Conservation (phyloP, 441 rosid genomes). For the Mallotus repandus region DNA sequence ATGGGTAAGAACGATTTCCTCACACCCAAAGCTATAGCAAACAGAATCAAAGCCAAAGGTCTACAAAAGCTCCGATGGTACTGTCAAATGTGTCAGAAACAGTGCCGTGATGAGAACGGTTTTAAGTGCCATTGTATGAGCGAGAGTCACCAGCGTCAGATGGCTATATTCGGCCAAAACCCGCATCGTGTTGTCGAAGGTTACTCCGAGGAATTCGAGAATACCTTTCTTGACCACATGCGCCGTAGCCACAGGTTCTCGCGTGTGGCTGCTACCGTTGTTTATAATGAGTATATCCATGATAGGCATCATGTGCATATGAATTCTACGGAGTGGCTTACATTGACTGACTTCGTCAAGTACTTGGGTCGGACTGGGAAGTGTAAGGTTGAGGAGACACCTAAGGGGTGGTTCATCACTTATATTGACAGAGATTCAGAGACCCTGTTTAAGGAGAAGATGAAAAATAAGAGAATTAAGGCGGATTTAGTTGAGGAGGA, state of each 20-base stretch:
- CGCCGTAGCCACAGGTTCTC: slow-evolving; percentile 79
- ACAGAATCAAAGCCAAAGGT: slow-evolving; percentile 89
- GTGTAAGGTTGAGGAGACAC: slow-evolving; percentile 94
- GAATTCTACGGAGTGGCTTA: slow-evolving; percentile 91
- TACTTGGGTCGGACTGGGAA: slow-evolving; percentile 73
- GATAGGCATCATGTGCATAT: slow-evolving; percentile 88
- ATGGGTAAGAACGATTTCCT: slow-evolving; percentile 85
- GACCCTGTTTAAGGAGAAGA: slow-evolving; percentile 75
- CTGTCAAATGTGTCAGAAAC: slow-evolving; percentile 98
- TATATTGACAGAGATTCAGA: slow-evolving; percentile 87
- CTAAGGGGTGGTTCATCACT: slow-evolving; percentile 96
- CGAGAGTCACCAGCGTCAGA: slow-evolving; percentile 95
- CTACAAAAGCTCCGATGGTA: slow-evolving; percentile 98
- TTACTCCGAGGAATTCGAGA: slow-evolving; percentile 85
- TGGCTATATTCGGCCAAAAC: slow-evolving; percentile 84
- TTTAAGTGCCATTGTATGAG: slow-evolving; percentile 99
- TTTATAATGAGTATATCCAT: slow-evolving; percentile 85
- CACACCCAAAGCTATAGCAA: slow-evolving; percentile 85
- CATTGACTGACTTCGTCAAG: slow-evolving; percentile 85
- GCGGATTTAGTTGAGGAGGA: slow-evolving; percentile 86
- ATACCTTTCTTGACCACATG: slow-evolving; percentile 72
- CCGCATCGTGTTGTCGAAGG: slow-evolving; percentile 73
- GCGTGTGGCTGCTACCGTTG: slow-evolving; percentile 89
- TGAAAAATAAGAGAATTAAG: slow-evolving; percentile 77
- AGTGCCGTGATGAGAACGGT: slow-evolving; percentile 95